phyloP scores from a whole-genome alignment of 345 rosid genomes.

The Eucalyptus cloeziana region DNA sequence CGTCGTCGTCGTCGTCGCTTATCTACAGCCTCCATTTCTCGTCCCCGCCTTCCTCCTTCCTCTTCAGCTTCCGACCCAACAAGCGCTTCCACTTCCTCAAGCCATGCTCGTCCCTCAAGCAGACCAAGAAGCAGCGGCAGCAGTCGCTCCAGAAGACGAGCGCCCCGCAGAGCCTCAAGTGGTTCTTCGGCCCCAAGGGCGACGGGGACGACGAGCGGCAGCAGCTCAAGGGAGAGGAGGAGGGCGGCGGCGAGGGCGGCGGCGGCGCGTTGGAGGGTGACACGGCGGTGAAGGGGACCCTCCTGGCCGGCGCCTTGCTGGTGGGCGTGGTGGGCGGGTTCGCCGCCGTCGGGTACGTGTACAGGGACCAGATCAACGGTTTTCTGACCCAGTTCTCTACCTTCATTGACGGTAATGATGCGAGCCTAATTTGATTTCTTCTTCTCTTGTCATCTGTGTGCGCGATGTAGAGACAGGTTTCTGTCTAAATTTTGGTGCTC shows the following conservation, averaged over 20 bases:
- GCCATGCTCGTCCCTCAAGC: conserved; percentile 70
- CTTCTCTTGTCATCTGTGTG: not conserved
- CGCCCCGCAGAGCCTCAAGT: conserved; percentile 54
- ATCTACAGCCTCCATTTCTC: conserved; percentile 10
- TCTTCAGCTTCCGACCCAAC: conserved; percentile 40
- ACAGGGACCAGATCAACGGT: conserved; percentile 72
- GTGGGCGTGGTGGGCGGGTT: conserved; percentile 88
- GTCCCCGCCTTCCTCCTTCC: conserved; percentile 13
- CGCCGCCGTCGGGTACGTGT: conserved; percentile 56
- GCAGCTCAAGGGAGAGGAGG: not conserved
- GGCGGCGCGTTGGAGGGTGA: conserved; percentile 31
- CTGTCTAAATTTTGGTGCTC: not conserved
- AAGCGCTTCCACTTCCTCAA: conserved; percentile 58
- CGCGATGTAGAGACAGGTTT: not conserved
- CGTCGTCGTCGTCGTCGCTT: conserved; percentile 7
- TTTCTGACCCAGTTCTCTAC: conserved; percentile 77
- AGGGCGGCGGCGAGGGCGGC: not conserved
- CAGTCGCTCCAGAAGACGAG: conserved; percentile 36
- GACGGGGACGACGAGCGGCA: conserved; percentile 2
- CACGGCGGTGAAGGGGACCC: conserved; percentile 65
- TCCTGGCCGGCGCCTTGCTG: conserved; percentile 76
- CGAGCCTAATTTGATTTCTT: not conserved
- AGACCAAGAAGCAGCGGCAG: conserved; percentile 51
- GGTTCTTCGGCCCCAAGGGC: conserved; percentile 64
- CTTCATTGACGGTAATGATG: conserved; percentile 59